Evolutionary conservation across 352 stramenopile species (phyloP), one percentile per base, ranked within the genome.

Genomic region (Phytophthora ohioensis): DNA sequence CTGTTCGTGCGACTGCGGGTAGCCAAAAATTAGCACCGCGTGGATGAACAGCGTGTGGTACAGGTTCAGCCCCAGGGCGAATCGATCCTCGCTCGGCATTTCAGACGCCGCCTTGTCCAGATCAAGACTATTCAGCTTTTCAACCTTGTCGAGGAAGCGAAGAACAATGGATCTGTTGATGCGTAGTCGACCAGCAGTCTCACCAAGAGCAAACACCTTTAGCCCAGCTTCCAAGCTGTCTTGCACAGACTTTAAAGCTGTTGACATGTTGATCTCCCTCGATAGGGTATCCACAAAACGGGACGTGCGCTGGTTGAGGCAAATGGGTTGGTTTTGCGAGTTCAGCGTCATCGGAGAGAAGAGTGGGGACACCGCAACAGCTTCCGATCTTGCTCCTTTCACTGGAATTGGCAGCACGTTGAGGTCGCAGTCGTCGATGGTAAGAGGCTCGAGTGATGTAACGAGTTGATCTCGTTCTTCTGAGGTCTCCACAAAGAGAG

Each of bases 31-130:
- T 12, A 84, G 48, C 51, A 76, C 56, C 0, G 87, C 78, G 82
- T 98, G 92, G 38, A 97, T 86, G 27, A 93, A 88, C 38, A 98
- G 81, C 15, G 85, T 73, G 65, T 98, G 92, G 66, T 97, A 98
- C 5, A 98, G 30, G 63, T 98, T 98, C 31, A 98, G 59, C 36
- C 92, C 93, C 36, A 98, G 94, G 13, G 82, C 84, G 9, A 94
- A 56, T 8, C 70, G 70, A 35, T 74, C 59, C 30, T 67, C 76
- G 36, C 82, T 67, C 1, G 64, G 71, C 21, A 70, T 46, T 32
- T 75, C 54, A 2, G 43, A 32, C 9, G 58, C 61, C 7, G 48
- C 17, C 1, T 75, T 55, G 36, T 73, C 56, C 8, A 87, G 60
- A 17, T 81, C 75, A 31, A 91, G 36, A 27, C 67, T 58, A 21